phyloP scores from a whole-genome alignment of 345 rosid genomes.

The Hypericum perforatum region DNA sequence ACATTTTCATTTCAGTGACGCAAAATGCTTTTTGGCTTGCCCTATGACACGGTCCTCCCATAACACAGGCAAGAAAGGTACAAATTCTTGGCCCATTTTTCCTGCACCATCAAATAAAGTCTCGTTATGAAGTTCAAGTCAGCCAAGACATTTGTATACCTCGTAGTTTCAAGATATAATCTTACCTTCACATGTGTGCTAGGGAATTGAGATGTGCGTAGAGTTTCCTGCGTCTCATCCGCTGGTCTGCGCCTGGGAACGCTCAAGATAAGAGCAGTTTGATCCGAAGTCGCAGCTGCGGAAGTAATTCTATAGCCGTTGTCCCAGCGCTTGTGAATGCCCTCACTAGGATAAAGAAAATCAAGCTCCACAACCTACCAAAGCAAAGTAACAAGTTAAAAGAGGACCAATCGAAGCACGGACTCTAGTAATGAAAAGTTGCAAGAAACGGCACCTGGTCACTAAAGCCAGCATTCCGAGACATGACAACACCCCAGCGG shows the following conservation, averaged over 20 bases:
- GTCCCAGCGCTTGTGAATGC: conserved; percentile 6
- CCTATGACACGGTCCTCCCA: conserved; percentile 5
- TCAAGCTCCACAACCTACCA: conserved; percentile 10
- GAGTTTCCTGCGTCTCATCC: conserved; percentile 7
- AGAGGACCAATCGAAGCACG: neutral
- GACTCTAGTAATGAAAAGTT: neutral
- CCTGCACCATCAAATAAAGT: neutral
- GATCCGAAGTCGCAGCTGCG: conserved; percentile 8
- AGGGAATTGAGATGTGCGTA: conserved; percentile 8
- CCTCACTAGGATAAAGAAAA: conserved; percentile 9
- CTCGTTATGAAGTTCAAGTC: neutral
- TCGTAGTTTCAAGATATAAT: neutral
- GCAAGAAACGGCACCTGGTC: conserved; percentile 17
- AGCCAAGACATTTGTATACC: too few relatives aligned
- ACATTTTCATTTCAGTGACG: too few relatives aligned
- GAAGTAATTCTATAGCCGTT: conserved; percentile 5
- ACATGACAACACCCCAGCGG: conserved; percentile 30
- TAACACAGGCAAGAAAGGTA: conserved; percentile 6
- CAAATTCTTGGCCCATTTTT: conserved; percentile 8
- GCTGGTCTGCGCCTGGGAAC: conserved; percentile 7
- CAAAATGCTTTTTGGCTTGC: too few relatives aligned
- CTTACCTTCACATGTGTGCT: conserved; percentile 9
- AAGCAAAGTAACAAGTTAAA: neutral
- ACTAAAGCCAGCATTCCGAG: conserved; percentile 30
- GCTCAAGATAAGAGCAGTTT: conserved; percentile 9